These are phyloP conservation scores for Backusella tarrabulga DNA, from an alignment of 192 early-diverging fungal genomes.

Conservation along the genomic window DNA sequence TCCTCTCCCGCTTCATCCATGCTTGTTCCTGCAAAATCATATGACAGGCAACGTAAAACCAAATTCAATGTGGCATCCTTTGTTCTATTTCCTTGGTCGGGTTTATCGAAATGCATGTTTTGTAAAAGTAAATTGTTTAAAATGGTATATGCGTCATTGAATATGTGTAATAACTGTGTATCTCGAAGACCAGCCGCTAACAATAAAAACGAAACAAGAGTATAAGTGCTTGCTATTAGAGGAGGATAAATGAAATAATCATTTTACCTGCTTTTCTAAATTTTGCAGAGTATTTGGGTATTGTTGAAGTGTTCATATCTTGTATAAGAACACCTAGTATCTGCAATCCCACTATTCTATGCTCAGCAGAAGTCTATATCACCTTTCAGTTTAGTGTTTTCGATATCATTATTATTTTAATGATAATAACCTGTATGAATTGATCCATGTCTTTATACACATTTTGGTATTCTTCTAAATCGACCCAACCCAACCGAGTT, in stretches of 20 bases:
- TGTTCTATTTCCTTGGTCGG: conserved; percentile 30
- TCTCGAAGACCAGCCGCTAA: conserved; percentile 47
- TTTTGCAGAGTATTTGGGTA: conserved; percentile 55
- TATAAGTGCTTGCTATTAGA: too few relatives aligned
- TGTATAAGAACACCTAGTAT: conserved; percentile 63
- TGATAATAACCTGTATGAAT: conserved; percentile 51
- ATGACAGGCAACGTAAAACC: conserved; percentile 64
- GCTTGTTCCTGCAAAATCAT: conserved; percentile 79
- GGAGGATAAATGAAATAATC: neutral
- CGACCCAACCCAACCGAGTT: conserved; percentile 75
- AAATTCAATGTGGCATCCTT: conserved; percentile 58
- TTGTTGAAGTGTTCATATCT: conserved; percentile 67
- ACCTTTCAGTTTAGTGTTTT: neutral
- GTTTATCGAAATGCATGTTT: conserved; percentile 36
- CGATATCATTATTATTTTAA: neutral
- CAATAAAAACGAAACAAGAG: too few relatives aligned
- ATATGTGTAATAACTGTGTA: conserved; percentile 34
- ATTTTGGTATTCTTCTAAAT: conserved; percentile 65
- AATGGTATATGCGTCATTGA: conserved; percentile 31
- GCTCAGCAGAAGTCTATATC: conserved; percentile 47
- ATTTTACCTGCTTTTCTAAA: conserved; percentile 66
- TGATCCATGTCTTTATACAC: conserved; percentile 50
- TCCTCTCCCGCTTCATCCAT: conserved; percentile 81
- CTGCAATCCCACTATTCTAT: conserved; percentile 64
- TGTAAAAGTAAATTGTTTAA: conserved; percentile 38